Conservation (phyloP, 179 eudicot species). For the Gypsophila paniculata region DNA sequence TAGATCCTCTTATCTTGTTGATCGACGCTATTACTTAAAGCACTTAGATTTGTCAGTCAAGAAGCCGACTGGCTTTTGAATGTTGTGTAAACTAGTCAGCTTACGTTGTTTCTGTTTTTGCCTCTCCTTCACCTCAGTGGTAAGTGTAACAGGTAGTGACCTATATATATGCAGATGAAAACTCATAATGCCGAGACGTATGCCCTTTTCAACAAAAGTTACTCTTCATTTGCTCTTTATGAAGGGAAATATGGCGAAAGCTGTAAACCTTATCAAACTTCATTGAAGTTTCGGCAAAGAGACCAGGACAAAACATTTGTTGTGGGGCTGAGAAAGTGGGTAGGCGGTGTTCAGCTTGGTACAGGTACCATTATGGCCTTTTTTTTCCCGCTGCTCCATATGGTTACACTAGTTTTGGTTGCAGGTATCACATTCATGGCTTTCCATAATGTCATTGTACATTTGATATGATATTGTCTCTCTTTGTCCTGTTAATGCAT, state of each 20-base stretch:
- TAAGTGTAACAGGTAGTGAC: neutral
- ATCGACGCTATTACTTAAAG: neutral
- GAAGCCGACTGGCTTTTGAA: neutral
- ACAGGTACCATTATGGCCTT: constrained; percentile 33
- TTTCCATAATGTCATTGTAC: neutral
- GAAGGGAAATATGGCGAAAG: constrained; percentile 59
- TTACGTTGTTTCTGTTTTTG: neutral
- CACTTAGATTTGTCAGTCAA: neutral
- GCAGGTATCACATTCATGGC: neutral
- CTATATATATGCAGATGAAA: constrained; percentile 64
- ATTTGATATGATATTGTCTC: neutral
- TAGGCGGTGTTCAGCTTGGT: constrained; percentile 36
- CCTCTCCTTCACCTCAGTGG: neutral
- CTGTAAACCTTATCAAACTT: constrained; percentile 62
- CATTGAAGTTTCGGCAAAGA: constrained; percentile 45
- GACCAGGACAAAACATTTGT: constrained; percentile 52
- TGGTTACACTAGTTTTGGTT: neutral
- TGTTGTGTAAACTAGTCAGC: no score
- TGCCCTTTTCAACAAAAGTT: constrained; percentile 59
- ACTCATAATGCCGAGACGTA: constrained; percentile 45
- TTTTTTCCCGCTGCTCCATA: neutral
- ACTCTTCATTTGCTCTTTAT: constrained; percentile 73
- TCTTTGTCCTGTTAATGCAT: neutral
- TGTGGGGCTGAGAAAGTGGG: constrained; percentile 60
- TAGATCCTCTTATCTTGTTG: neutral